Percentiles rank a stretch among this genome's conserved stretches.
These are phyloP conservation scores for Truncatella angustata DNA, from an alignment of 2,329 filamentous ascomycete species.

Conservation along the genomic window DNA sequence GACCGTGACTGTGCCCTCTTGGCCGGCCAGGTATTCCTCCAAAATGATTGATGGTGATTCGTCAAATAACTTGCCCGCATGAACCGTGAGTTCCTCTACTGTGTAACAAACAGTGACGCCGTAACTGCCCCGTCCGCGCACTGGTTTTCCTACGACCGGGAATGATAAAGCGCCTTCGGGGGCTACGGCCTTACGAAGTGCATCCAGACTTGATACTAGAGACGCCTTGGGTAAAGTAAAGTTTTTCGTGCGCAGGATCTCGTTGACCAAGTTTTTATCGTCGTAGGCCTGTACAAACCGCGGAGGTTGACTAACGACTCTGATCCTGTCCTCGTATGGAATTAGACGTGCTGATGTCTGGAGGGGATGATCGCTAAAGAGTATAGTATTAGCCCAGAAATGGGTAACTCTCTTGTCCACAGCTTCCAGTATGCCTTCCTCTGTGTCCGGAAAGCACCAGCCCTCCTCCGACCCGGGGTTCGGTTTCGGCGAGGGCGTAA, in stretches of 20 bases:
- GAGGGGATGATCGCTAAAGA: not conserved
- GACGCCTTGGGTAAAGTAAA: slow-evolving; percentile 37
- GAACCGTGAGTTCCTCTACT: slow-evolving; percentile 27
- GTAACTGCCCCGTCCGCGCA: slow-evolving; percentile 46
- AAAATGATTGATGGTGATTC: slow-evolving; percentile 40
- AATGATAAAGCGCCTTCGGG: slow-evolving; percentile 12
- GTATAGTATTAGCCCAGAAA: not conserved
- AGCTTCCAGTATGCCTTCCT: not conserved
- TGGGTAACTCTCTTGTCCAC: not conserved
- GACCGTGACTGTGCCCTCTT: slow-evolving; percentile 50
- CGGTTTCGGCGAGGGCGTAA: not conserved
- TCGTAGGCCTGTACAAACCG: not conserved
- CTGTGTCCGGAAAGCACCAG: not conserved
- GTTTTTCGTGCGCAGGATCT: slow-evolving; percentile 31
- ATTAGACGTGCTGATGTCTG: not conserved
- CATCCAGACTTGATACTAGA: slow-evolving; percentile 25
- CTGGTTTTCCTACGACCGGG: slow-evolving; percentile 47
- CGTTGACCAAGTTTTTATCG: slow-evolving; percentile 48
- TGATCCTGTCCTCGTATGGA: not conserved
- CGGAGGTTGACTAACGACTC: not conserved
- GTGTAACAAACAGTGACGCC: slow-evolving; percentile 45
- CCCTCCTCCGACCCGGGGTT: not conserved
- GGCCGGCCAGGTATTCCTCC: slow-evolving; percentile 45
- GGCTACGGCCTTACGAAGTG: not conserved
- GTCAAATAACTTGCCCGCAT: slow-evolving; percentile 31